Conservation (phyloP, 345 rosid genomes). For the Bruguiera parviflora region DNA sequence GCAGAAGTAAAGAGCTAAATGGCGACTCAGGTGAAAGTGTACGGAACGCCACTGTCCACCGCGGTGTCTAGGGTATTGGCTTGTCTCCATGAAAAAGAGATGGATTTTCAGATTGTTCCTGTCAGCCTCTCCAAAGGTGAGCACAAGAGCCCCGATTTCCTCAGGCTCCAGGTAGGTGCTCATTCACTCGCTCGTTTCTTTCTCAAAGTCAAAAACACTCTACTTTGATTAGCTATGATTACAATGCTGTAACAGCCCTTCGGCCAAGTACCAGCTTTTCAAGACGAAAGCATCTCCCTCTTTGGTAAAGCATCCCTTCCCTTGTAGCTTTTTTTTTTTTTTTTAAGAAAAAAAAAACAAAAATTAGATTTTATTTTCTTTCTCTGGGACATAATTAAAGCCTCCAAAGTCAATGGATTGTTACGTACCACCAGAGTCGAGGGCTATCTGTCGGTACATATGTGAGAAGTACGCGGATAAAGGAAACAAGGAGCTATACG, state of each 20-base stretch:
- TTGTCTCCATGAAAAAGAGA: conserved; percentile 61
- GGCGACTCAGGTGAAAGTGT: conserved; percentile 60
- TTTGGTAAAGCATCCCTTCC: conserved; percentile 41
- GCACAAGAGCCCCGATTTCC: conserved; percentile 61
- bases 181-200: not conserved
- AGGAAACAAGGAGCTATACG: conserved; percentile 51
- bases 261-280: conserved; percentile 75
- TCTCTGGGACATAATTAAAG: too few species aligned
- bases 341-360: too few species aligned
- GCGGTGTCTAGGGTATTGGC: conserved; percentile 64
- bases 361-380: not conserved
- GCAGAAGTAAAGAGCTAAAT: conserved; percentile 9
- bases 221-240: not conserved
- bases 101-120: conserved; percentile 54
- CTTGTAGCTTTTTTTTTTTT: not conserved
- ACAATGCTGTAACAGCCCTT: conserved; percentile 42
- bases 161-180: conserved; percentile 46
- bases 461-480: conserved; percentile 49
- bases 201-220: not conserved
- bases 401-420: too few species aligned
- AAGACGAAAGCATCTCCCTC: conserved; percentile 52
- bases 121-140: conserved; percentile 56
- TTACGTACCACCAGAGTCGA: conserved; percentile 36
- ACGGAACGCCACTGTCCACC: conserved; percentile 58
- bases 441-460: conserved; percentile 58